Base-by-base conservation (phyloP, 179 eudicot species). In the Patellifolia procumbens region DNA sequence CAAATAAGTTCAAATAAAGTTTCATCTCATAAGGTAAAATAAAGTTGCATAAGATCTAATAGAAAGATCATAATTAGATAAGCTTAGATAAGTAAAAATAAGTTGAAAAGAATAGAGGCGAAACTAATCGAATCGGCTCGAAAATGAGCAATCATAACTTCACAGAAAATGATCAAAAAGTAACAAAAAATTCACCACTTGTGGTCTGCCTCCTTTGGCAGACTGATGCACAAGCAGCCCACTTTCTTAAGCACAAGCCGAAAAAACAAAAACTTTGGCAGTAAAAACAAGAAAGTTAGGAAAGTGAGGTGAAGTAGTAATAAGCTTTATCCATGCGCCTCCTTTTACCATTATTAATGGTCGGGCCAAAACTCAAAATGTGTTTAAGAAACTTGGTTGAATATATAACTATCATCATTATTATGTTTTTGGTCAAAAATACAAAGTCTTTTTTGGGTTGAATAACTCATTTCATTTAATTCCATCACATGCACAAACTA, bases 321-420 rank as follows among this genome's bases (percentile, higher is more conserved):
- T 16, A 26, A 56, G 37, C 53, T 73, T 73, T 73, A 58, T 73
- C 39, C 81, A 78, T 72, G 76, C 73, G 76, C 76, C 66, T 39
- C 26, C 19, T 49, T 62, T 39, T 37, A 24, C 70, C 58, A 73
- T 73, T 35, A 65, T 78, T 65, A 16, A 73, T 78, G 77, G 81
- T 73, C 81, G 72, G 81, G 55, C 71, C 70, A 78, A 64, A 63
- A 63, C 69, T 7, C 48, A 7, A 34, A 70, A 32, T 45, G 34
- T 28, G 16, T 60, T 1, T 12, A 62, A 58, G 34, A 29, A 31
- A 34, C 42, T 70, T 31, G 42, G 31, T 35, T 1, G 17, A 31
- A 31, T 8, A 51, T 17, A 48, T 53, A 26, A 56, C 2, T 26
- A 7, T 1, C 26, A 5, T 43, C 73, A 76, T 76, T 29, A 76